phyloP scores from a whole-genome alignment of 768 basidiomycete genomes.

The Tylopilus cervinicoccineus region DNA sequence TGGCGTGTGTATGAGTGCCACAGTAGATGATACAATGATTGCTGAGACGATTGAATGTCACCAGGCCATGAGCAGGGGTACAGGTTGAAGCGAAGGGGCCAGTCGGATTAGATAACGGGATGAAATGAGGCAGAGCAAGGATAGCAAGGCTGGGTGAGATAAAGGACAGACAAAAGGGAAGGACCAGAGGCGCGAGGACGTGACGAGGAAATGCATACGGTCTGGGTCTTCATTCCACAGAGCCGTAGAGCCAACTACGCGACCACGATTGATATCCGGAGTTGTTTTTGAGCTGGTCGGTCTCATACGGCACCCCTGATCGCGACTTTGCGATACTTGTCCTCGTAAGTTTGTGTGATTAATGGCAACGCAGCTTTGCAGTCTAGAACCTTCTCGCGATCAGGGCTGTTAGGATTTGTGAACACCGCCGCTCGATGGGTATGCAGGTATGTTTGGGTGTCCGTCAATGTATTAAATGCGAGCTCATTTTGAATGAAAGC shows the following conservation, averaged over 20 bases:
- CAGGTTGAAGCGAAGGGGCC: conserved; percentile 3
- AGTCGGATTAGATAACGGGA: conserved; percentile 7
- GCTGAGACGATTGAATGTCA: not conserved
- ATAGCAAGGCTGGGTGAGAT: conserved; percentile 5
- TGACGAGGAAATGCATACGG: conserved; percentile 11
- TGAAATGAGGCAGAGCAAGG: conserved; percentile 11
- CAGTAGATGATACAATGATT: conserved; percentile 5
- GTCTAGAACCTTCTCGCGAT: conserved; percentile 63
- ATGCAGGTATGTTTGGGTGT: conserved; percentile 64
- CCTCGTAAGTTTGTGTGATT: conserved; percentile 65
- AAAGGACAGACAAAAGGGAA: conserved; percentile 12
- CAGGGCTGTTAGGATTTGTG: conserved; percentile 57
- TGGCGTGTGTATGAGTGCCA: conserved; percentile 1
- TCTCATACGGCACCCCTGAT: conserved; percentile 88
- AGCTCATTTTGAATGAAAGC: conserved; percentile 76
- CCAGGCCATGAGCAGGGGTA: conserved; percentile 3
- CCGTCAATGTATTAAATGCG: conserved; percentile 68
- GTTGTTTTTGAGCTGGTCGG: conserved; percentile 1
- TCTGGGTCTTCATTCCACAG: conserved; percentile 14
- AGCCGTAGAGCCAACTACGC: conserved; percentile 5
- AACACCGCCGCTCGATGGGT: conserved; percentile 67
- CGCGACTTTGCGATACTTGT: conserved; percentile 80
- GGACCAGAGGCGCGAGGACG: conserved; percentile 8
- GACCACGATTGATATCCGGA: conserved; percentile 4
- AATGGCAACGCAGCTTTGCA: conserved; percentile 58